Evolutionary conservation across 2,329 filamentous ascomycete genomes (phyloP).

Genomic region (Fusarium fujikuroi): DNA sequence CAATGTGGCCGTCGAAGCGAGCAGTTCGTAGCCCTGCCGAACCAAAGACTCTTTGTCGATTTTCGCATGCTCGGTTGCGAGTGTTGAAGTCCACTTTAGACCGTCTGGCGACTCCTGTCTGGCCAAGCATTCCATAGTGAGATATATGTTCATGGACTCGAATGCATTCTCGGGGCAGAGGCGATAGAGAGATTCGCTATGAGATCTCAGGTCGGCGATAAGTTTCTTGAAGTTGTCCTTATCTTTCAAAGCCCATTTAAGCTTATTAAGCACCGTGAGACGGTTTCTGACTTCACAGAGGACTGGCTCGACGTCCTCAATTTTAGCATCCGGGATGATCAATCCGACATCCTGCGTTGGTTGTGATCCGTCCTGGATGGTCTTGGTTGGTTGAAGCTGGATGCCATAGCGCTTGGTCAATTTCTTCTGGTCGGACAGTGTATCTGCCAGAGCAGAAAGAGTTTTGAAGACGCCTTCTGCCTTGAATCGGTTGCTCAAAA

Average conservation of each 20-base stretch:
- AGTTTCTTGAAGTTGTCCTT: background rate
- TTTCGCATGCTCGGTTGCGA: fast-evolving
- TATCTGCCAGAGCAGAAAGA: background rate
- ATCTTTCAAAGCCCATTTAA: background rate
- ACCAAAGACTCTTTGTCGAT: background rate
- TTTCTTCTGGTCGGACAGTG: background rate
- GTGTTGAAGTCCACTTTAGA: background rate
- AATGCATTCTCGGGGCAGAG: background rate
- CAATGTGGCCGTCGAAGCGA: background rate
- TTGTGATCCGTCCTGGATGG: background rate
- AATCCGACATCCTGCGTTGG: background rate
- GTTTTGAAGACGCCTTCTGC: background rate
- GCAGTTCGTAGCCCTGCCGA: background rate
- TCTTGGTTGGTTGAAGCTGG: background rate
- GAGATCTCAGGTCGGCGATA: background rate
- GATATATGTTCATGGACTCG: background rate
- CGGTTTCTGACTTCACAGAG: background rate
- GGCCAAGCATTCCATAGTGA: background rate
- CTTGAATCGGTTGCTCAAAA: background rate
- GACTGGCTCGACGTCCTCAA: background rate
- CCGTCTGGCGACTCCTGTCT: background rate
- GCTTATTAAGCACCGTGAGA: background rate
- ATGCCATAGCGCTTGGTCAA: background rate
- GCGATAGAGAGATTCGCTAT: background rate
- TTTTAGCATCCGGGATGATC: background rate